Evolutionary conservation across 2,329 filamentous ascomycete genomes (phyloP), one percentile per base, ranked within the genome.

Genomic region (Aspergillus novoparasiticus): DNA sequence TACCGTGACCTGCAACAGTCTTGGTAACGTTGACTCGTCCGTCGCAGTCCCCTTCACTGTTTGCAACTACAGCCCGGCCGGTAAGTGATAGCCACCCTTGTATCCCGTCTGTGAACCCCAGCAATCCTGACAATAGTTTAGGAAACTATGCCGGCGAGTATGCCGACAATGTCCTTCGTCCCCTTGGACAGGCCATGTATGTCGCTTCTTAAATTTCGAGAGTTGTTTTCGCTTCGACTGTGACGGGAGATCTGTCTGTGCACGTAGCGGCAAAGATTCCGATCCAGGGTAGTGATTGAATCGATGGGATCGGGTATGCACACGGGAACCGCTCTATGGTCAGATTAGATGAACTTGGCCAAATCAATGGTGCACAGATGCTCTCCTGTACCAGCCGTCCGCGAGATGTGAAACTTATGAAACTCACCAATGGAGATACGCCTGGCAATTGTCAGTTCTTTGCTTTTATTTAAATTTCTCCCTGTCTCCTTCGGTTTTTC

Each of bases 41-140:
- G 70, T 80, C 32, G 60, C 83, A 43, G 80, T 88, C n/a, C 88
- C 86, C 80, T 93, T 87, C 83, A 94, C 91, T 34, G 92, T 96
- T 72, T 97, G 93, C 89, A 94, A 97, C 86, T 97, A 97, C 83
- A 82, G 81, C 69, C 85, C 88, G 65, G 81, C 87, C 66, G 93
- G 92, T 91, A 87, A 78, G 87, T 78, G 32, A 46, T 21, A 16
- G 16, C 19, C 14, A 14, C 28, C 34, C 14, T 5, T 12, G 21
- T 23, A 9, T 12, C n/a, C 30, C 26, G 6, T 36, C 32, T 14
- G 21, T 28, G 12, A n/a, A 28, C 36, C 12, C 12, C 14, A 4
- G 30, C 3, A 11, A 69, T 36, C 16, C 73, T 78, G 66, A 79
- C 70, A 48, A 68, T 19, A 34, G 28, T 55, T 26, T 58, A 84